These are phyloP conservation scores for Cordia subcordata DNA, from an alignment of 257 asterid species.

Conservation along the genomic window DNA sequence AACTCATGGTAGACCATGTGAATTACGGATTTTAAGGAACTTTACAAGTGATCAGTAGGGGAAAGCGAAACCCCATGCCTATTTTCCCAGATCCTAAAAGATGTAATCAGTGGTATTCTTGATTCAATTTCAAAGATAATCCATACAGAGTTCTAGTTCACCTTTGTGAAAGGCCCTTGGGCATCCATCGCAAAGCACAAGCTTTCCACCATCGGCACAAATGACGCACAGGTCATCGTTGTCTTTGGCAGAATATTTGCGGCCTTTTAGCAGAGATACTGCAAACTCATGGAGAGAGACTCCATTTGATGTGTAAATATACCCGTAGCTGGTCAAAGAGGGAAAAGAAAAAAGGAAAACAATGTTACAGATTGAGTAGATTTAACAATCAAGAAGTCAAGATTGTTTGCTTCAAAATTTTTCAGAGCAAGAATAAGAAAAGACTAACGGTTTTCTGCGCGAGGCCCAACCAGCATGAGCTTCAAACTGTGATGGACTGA, in stretches of 20 bases:
- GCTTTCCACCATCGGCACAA: conserved; percentile 98
- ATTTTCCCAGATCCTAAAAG: too few species aligned
- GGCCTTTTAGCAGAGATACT: conserved; percentile 75
- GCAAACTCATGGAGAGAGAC: conserved; percentile 96
- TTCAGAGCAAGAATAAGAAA: conserved; percentile 2
- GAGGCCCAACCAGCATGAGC: conserved; percentile 99
- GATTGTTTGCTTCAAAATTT: background rate
- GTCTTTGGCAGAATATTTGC: conserved; percentile 58
- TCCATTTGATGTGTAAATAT: conserved; percentile 94
- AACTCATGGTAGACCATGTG: too few species aligned
- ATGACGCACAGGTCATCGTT: conserved; percentile 96
- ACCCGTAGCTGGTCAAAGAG: conserved; percentile 70
- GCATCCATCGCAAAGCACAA: conserved; percentile 98
- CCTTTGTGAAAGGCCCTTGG: conserved; percentile 99
- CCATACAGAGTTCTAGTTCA: conserved; percentile 10
- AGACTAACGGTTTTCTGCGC: conserved; percentile 89
- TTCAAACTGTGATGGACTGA: conserved; percentile 96
- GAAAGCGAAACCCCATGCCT: too few species aligned
- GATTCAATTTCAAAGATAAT: too few species aligned
- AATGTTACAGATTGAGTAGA: background rate
- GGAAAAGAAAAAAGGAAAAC: background rate
- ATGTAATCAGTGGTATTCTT: too few species aligned
- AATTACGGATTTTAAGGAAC: too few species aligned
- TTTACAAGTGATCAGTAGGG: too few species aligned
- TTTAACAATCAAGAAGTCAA: too few species aligned